These are phyloP conservation scores for Sugiyamaella valdiviana DNA, from an alignment of 805 yeast species.

Conservation along the genomic window DNA sequence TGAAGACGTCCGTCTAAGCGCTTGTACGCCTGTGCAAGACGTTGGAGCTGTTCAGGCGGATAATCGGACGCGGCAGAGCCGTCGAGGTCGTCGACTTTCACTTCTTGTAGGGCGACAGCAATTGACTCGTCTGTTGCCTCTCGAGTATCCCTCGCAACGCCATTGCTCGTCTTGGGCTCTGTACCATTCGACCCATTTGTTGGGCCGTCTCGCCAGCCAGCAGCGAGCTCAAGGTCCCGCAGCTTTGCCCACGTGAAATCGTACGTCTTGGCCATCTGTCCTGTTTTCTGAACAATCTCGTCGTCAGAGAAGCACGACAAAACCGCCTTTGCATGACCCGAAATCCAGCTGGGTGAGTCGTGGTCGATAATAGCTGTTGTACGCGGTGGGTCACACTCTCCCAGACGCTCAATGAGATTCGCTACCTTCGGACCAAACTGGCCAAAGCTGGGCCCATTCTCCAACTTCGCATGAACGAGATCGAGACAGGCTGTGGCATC, in stretches of 20 bases:
- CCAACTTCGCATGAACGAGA: constrained; percentile 60
- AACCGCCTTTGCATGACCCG: constrained; percentile 31
- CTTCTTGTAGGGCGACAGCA: not conserved
- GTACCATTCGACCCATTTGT: too few relatives aligned
- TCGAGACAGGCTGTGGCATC: constrained; percentile 80
- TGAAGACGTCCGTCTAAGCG: constrained; percentile 42
- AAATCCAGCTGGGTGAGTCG: constrained; percentile 31
- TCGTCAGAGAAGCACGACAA: constrained; percentile 53
- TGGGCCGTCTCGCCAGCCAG: constrained; percentile 26
- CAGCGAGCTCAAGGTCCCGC: constrained; percentile 50
- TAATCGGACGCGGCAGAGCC: not conserved
- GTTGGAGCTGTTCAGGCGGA: constrained; percentile 4
- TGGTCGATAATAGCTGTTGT: constrained; percentile 33
- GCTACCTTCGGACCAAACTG: constrained; percentile 12
- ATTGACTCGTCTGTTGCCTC: not conserved
- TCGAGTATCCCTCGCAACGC: not conserved
- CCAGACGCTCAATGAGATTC: not conserved
- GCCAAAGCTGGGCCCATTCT: constrained; percentile 65
- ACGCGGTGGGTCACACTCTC: constrained; percentile 8
- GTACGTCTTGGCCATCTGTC: constrained; percentile 34
- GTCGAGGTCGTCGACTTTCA: not conserved
- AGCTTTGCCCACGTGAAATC: constrained; percentile 51
- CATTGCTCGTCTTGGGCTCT: too few relatives aligned
- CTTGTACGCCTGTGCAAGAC: constrained; percentile 24
- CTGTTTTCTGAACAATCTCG: constrained; percentile 44